phyloP scores from a whole-genome alignment of 2,329 filamentous ascomycete species.

The Fusarium pseudoanthophilum region DNA sequence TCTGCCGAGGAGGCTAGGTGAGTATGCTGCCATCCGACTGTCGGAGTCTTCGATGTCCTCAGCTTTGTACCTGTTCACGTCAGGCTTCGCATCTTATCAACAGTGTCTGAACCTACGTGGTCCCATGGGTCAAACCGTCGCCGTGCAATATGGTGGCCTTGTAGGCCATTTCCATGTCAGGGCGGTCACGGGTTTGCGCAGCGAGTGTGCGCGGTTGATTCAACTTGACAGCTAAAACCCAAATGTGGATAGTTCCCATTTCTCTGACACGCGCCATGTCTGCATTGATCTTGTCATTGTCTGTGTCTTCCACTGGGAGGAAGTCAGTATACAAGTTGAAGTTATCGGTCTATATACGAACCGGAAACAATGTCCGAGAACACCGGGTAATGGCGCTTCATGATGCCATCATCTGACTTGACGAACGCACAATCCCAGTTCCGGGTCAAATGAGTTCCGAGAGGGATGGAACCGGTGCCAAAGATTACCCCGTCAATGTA shows the following conservation, averaged over 20 bases:
- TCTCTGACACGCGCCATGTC: not conserved
- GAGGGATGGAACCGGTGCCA: no score
- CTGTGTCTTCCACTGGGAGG: not conserved
- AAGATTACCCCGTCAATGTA: not conserved
- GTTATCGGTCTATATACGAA: not conserved
- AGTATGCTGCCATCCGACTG: not conserved
- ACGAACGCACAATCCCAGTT: accelerated
- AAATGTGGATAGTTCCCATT: not conserved
- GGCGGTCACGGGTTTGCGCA: not conserved
- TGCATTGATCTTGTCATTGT: not conserved
- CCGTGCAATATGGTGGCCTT: not conserved
- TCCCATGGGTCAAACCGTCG: not conserved
- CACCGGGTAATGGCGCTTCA: not conserved
- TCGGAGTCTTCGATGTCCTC: accelerated
- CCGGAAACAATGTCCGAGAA: not conserved
- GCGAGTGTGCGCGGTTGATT: accelerated
- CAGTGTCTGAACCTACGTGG: accelerated
- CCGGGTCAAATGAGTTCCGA: no score
- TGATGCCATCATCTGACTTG: not conserved
- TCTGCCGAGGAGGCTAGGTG: accelerated
- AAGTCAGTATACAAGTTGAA: not conserved
- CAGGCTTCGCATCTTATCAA: not conserved
- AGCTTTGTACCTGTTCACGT: not conserved
- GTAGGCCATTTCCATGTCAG: not conserved
- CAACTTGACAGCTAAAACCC: not conserved